Percentiles rank a stretch among this genome's conserved stretches.
Evolutionary conservation across 805 yeast genomes (phyloP).

Genomic region (Huiozyma sinensis): DNA sequence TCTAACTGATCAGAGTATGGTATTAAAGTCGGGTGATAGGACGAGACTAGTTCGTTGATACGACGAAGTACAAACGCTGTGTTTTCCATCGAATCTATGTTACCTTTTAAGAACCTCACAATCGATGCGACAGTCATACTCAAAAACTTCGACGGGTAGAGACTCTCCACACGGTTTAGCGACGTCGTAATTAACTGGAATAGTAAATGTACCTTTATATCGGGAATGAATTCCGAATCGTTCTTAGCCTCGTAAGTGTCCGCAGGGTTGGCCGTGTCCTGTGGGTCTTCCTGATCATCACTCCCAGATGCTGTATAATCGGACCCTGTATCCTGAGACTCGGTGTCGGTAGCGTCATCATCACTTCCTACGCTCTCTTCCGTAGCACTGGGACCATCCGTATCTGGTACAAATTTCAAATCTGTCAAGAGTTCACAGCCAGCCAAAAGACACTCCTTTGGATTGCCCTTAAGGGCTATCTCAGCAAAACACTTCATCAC

Average conservation of each 20-base stretch:
- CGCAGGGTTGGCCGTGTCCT: neutral
- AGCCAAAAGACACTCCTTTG: slow-evolving; percentile 69
- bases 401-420: slow-evolving; percentile 2
- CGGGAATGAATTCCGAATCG: slow-evolving; percentile 28
- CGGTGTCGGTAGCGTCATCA: slow-evolving; percentile 1
- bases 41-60: slow-evolving; percentile 50
- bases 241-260: slow-evolving; percentile 3
- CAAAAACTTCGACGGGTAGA: slow-evolving; percentile 71
- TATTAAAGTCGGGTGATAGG: slow-evolving; percentile 25
- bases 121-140: slow-evolving; percentile 55
- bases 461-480: slow-evolving; percentile 59
- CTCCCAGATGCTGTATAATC: too few relatives aligned
- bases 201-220: slow-evolving; percentile 51
- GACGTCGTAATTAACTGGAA: slow-evolving; percentile 55
- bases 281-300: neutral
- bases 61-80: slow-evolving; percentile 43
- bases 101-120: slow-evolving; percentile 39
- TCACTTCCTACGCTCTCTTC: slow-evolving; percentile 4
- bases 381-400: slow-evolving; percentile 1
- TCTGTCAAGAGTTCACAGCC: slow-evolving; percentile 50
- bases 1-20: slow-evolving; percentile 5
- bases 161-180: slow-evolving; percentile 48
- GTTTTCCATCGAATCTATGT: slow-evolving; percentile 27
- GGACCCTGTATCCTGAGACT: neutral
- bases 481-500: slow-evolving; percentile 44